Conservation (phyloP, 495 filamentous ascomycete species). For the Daldinia childiae region DNA sequence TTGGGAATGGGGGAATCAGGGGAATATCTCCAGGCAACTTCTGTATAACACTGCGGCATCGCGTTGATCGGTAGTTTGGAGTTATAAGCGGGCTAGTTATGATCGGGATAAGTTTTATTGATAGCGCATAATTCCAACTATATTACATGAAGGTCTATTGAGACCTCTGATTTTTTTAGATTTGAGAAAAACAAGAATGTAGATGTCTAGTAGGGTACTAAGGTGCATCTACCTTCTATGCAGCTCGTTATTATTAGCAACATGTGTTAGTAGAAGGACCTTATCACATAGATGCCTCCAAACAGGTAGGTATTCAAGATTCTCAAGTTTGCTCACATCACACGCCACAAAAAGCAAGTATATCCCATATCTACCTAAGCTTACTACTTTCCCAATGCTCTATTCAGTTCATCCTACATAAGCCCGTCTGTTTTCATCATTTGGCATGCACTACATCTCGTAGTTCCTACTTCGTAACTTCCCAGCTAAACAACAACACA, state of each 20-base stretch:
- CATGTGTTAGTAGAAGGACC: neutral
- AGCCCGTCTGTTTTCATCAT: neutral
- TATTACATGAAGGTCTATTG: neutral
- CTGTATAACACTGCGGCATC: constrained; percentile 34
- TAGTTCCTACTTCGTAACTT: neutral
- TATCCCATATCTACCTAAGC: neutral
- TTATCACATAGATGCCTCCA: neutral
- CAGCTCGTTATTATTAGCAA: neutral
- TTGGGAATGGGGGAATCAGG: constrained; percentile 13
- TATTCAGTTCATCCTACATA: neutral
- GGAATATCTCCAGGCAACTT: constrained; percentile 7
- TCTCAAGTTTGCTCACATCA: neutral
- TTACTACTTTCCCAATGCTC: neutral
- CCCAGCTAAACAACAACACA: neutral
- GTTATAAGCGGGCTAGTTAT: constrained; percentile 36
- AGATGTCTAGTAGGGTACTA: neutral
- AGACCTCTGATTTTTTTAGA: neutral
- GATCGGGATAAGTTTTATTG: constrained; percentile 25
- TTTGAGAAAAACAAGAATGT: neutral
- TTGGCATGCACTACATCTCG: neutral
- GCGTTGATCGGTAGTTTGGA: constrained; percentile 36
- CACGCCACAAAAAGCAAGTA: neutral
- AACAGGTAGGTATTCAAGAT: neutral
- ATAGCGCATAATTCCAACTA: constrained; percentile 19
- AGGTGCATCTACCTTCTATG: neutral